These are phyloP conservation scores for Lentinula boryana DNA, from an alignment of 768 basidiomycete species.

Conservation along the genomic window DNA sequence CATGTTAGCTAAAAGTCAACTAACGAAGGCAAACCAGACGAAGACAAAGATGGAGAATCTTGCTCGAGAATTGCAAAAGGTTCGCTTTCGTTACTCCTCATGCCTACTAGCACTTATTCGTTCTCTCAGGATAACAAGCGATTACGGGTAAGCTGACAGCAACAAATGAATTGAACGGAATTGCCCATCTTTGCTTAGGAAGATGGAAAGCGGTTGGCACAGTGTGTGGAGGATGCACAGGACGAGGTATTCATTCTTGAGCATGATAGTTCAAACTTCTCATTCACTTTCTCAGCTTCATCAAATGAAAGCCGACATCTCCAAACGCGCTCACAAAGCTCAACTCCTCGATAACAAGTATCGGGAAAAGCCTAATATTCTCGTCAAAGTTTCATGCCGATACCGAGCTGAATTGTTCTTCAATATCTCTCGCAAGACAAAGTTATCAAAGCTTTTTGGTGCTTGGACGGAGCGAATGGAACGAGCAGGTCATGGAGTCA, in stretches of 20 bases:
- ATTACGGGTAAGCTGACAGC: conserved; percentile 54
- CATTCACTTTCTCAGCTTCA: conserved; percentile 40
- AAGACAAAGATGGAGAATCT: conserved; percentile 89
- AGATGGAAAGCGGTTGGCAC: conserved; percentile 74
- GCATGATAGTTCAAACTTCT: conserved; percentile 3
- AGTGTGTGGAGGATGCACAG: conserved; percentile 81
- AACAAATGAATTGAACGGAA: not conserved
- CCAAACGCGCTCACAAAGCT: conserved; percentile 73
- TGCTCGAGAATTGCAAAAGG: conserved; percentile 86
- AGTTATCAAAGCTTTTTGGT: conserved; percentile 74
- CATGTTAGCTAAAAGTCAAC: conserved; percentile 66
- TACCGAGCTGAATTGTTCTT: conserved; percentile 90
- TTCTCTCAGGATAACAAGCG: conserved; percentile 76
- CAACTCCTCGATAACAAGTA: conserved; percentile 77
- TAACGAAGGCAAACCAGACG: conserved; percentile 84
- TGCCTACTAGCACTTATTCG: not conserved
- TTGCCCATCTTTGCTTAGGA: conserved; percentile 45
- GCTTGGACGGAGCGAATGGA: conserved; percentile 92
- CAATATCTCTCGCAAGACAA: conserved; percentile 89
- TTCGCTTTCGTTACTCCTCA: conserved; percentile 21
- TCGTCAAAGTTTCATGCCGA: conserved; percentile 83
- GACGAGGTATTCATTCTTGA: conserved; percentile 54
- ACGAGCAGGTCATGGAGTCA: conserved; percentile 38
- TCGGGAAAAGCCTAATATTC: conserved; percentile 83
- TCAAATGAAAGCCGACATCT: conserved; percentile 79